phyloP scores from a whole-genome alignment of 225 moss, liverwort and hornwort genomes.

The Marchantia paleacea region DNA sequence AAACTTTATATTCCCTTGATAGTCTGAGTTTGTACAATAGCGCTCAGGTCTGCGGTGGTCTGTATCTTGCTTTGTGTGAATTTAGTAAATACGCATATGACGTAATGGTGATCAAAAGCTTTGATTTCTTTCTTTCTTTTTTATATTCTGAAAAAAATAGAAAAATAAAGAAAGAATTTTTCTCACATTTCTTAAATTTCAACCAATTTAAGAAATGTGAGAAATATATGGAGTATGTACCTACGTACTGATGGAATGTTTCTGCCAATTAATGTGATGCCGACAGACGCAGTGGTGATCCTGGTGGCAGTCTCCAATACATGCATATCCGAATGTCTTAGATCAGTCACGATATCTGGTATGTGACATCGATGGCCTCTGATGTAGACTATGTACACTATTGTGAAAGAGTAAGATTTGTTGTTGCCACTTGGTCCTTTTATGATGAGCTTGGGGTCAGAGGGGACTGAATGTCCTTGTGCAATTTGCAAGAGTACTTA shows the following conservation, averaged over 20 bases:
- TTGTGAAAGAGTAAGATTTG: not conserved
- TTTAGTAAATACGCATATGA: too few relatives aligned
- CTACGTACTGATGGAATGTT: not conserved
- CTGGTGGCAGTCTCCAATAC: conserved; percentile 31
- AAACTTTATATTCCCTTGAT: not conserved
- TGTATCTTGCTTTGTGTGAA: not conserved
- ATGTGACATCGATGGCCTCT: not conserved
- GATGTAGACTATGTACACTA: not conserved
- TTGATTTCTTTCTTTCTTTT: too few relatives aligned
- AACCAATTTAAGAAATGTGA: not conserved
- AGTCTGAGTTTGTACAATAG: not conserved
- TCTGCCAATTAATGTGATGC: conserved; percentile 3
- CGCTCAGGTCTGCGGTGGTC: too few relatives aligned
- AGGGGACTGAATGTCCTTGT: too few relatives aligned
- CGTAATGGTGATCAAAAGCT: too few relatives aligned
- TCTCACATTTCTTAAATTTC: too few relatives aligned
- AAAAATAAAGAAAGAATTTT: too few relatives aligned
- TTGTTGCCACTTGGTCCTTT: not conserved
- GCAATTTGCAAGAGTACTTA: too few relatives aligned
- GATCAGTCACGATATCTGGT: conserved; percentile 27
- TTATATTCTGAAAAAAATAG: too few relatives aligned
- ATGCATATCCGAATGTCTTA: conserved; percentile 18
- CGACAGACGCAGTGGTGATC: conserved; percentile 33
- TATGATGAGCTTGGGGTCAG: not conserved
- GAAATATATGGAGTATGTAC: not conserved